A percentile compares a stretch with the other conserved stretches of the same genome.
Conservation (phyloP, 306 rosid genomes). For the Prunus campanulata region DNA sequence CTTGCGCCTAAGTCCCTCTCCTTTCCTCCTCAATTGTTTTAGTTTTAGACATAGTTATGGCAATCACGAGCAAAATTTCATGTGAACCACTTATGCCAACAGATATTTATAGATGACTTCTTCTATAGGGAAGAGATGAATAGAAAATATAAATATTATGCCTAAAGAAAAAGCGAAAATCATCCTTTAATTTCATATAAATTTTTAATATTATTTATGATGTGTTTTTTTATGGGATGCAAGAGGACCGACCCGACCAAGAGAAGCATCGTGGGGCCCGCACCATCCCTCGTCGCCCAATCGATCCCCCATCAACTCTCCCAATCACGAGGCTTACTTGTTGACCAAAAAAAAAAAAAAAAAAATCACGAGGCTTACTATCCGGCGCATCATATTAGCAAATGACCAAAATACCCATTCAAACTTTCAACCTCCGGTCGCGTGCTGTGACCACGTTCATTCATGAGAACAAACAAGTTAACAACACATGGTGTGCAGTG, state of each 20-base stretch:
- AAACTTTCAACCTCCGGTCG: not conserved
- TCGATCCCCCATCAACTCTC: conserved; percentile 18
- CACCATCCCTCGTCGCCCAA: not conserved
- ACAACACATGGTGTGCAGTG: not conserved
- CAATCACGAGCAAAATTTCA: conserved; percentile 9
- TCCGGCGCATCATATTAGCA: conserved; percentile 1
- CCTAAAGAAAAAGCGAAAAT: not conserved
- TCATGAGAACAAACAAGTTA: conserved; percentile 1
- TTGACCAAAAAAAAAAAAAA: too few relatives aligned
- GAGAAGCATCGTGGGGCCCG: conserved; percentile 37
- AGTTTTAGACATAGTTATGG: not conserved
- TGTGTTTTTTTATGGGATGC: not conserved
- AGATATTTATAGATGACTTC: not conserved
- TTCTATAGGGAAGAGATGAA: not conserved
- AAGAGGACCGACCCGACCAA: not conserved
- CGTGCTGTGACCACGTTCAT: conserved; percentile 5
- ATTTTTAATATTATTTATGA: not conserved
- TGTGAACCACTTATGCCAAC: not conserved
- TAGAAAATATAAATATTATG: not conserved
- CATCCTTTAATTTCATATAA: not conserved
- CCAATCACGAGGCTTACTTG: too few relatives aligned
- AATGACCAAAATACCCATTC: conserved; percentile 5
- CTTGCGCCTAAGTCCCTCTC: accelerated
- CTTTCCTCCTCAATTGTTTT: not conserved
- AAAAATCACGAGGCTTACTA: conserved; percentile 37